Evolutionary conservation across 495 filamentous ascomycete genomes (phyloP).

Genomic region (Penicillium cataractarum): DNA sequence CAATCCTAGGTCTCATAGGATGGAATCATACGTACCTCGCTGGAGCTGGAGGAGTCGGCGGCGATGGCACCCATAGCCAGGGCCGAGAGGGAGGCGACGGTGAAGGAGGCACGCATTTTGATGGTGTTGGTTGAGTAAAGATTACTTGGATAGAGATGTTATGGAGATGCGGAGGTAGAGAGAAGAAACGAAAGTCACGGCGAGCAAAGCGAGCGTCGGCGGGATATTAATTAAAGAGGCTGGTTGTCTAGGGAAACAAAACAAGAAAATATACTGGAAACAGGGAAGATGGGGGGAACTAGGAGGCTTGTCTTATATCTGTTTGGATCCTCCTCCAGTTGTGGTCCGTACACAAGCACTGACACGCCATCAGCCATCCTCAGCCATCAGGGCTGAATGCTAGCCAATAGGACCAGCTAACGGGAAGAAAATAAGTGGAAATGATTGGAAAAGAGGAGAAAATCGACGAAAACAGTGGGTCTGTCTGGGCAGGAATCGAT

Average conservation of each 20-base stretch:
- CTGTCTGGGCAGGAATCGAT: constrained; percentile 9
- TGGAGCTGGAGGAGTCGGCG: constrained; percentile 4
- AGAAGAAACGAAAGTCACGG: constrained; percentile 2
- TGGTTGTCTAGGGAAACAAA: constrained; percentile 23
- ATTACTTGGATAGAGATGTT: constrained; percentile 9
- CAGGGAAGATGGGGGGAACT: background rate
- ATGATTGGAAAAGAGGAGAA: constrained; percentile 4
- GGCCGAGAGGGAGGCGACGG: constrained; percentile 47
- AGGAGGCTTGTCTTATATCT: constrained; percentile 14
- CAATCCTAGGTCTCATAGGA: background rate
- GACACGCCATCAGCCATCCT: constrained; percentile 14
- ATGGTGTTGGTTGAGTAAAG: constrained; percentile 12
- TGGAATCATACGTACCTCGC: constrained; percentile 22
- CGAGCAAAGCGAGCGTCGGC: constrained; percentile 9
- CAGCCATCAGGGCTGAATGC: background rate
- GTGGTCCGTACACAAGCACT: background rate
- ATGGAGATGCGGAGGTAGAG: constrained; percentile 2
- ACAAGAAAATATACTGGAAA: background rate
- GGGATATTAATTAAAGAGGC: constrained; percentile 9
- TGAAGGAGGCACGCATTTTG: constrained; percentile 47
- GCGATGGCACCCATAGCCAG: constrained; percentile 36
- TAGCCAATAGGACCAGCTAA: background rate
- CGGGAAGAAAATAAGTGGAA: background rate
- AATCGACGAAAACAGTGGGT: constrained; percentile 1
- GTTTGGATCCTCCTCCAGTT: background rate